Evolutionary conservation across 805 yeast genomes (phyloP).

Genomic region (Metschnikowia picachoensis): DNA sequence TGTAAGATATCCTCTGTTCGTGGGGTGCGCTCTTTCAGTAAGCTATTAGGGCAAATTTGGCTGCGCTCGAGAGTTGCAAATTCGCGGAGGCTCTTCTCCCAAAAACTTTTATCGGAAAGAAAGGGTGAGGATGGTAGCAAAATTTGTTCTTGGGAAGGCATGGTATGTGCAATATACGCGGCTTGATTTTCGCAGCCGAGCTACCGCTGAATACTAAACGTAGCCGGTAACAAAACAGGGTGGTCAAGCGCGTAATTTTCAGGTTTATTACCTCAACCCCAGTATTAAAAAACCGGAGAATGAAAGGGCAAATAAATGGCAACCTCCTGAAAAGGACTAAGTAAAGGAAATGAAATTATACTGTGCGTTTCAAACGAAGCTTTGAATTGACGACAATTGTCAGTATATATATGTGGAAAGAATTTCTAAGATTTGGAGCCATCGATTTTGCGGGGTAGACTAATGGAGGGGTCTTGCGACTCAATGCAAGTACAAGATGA

Average conservation of each 20-base stretch:
- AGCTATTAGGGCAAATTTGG: background rate
- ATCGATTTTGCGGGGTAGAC: slow-evolving; percentile 8
- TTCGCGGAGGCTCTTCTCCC: slow-evolving; percentile 2
- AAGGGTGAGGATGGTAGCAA: slow-evolving; percentile 5
- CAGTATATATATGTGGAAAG: background rate
- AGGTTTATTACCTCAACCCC: too few species aligned
- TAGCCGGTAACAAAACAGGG: too few species aligned
- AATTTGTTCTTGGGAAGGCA: background rate
- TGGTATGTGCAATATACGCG: background rate
- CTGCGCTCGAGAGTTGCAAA: background rate
- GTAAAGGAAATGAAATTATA: background rate
- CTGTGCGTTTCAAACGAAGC: too few species aligned
- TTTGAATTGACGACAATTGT: too few species aligned
- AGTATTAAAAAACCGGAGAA: background rate
- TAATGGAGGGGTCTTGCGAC: slow-evolving; percentile 1
- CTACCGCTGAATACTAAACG: too few species aligned
- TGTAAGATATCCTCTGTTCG: slow-evolving; percentile 1
- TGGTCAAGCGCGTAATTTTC: too few species aligned
- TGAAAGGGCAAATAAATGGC: background rate
- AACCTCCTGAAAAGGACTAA: background rate
- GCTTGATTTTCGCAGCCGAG: too few species aligned
- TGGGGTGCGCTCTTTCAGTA: background rate
- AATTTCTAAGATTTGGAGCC: background rate
- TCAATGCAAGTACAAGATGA: slow-evolving; percentile 5
- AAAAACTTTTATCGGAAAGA: background rate